Percentiles rank a stretch among this genome's conserved stretches.
These are phyloP conservation scores for Exophiala lecanii-corni DNA, from an alignment of 2,329 filamentous ascomycete species.

Conservation along the genomic window DNA sequence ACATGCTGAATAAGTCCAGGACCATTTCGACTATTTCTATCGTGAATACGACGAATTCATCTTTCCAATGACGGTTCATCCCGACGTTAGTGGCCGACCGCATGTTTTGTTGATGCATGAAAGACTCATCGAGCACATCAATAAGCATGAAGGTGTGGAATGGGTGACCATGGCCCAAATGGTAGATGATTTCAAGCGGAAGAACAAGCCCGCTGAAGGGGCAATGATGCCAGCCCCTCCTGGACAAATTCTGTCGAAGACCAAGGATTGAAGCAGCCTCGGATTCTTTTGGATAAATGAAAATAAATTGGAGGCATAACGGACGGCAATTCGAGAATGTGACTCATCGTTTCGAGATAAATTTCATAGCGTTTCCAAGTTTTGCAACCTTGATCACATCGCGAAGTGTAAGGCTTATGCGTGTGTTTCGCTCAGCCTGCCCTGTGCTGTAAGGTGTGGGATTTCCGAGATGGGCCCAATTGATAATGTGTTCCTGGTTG, in stretches of 20 bases:
- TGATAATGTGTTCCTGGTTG: slow-evolving; percentile 42
- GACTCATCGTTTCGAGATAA: slow-evolving; percentile 19
- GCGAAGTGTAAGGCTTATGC: slow-evolving; percentile 64
- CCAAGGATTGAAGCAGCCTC: neutral
- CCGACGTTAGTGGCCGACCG: slow-evolving; percentile 66
- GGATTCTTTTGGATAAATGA: neutral
- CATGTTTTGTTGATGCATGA: slow-evolving; percentile 72
- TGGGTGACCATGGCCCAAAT: slow-evolving; percentile 61
- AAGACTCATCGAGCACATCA: slow-evolving; percentile 66
- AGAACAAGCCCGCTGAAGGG: slow-evolving; percentile 53
- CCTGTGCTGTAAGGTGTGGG: slow-evolving; percentile 35
- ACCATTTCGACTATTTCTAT: slow-evolving; percentile 65
- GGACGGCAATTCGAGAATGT: neutral
- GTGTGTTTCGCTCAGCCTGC: slow-evolving; percentile 44
- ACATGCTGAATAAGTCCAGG: too few species aligned
- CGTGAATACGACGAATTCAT: slow-evolving; percentile 72
- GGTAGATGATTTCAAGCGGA: slow-evolving; percentile 66
- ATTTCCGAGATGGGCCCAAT: slow-evolving; percentile 54
- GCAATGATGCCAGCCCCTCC: slow-evolving; percentile 55
- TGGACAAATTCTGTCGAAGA: slow-evolving; percentile 6
- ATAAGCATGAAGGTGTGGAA: slow-evolving; percentile 50
- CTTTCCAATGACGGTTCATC: slow-evolving; percentile 73
- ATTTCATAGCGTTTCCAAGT: slow-evolving; percentile 49
- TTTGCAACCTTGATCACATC: slow-evolving; percentile 81
- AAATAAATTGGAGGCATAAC: slow-evolving; percentile 3